Conservation (phyloP, 139 green algal genomes). For the Raphidocelis subcapitata region DNA sequence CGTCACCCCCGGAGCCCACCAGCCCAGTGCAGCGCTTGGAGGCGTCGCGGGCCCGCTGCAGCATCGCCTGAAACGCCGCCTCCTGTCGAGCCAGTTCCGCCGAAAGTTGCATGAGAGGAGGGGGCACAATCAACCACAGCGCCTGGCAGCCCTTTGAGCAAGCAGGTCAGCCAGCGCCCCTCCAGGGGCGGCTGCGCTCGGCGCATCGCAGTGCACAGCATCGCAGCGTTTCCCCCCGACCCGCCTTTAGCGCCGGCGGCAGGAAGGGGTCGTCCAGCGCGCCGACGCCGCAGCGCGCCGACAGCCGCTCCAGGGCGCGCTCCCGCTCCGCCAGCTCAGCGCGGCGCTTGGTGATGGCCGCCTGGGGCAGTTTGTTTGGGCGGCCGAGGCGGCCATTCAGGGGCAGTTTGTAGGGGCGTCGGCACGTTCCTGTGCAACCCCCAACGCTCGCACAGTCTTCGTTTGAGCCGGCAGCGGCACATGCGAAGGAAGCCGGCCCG, state of each 20-base stretch:
- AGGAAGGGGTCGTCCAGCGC: conserved; percentile 52
- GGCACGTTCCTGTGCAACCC: too few relatives aligned
- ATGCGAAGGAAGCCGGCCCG: too few relatives aligned
- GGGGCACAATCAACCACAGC: too few relatives aligned
- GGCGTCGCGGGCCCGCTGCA: conserved; percentile 31
- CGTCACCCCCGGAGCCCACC: conserved; percentile 3
- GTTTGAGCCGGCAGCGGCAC: too few relatives aligned
- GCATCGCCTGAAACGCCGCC: conserved; percentile 50
- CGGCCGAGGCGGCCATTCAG: too few relatives aligned
- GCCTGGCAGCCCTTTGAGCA: too few relatives aligned
- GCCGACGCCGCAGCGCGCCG: conserved; percentile 31
- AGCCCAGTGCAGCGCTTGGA: conserved; percentile 26
- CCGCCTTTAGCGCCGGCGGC: conserved; percentile 47
- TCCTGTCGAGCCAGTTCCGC: conserved; percentile 31
- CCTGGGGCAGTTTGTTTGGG: conserved; percentile 10
- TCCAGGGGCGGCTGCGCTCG: too few relatives aligned
- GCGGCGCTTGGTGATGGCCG: conserved; percentile 33
- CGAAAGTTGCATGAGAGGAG: too few relatives aligned
- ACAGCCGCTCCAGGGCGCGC: conserved; percentile 23
- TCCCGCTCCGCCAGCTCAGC: conserved; percentile 26
- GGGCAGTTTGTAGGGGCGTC: too few relatives aligned
- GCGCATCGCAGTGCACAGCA: too few relatives aligned
- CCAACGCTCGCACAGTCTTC: too few relatives aligned
- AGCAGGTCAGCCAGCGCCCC: too few relatives aligned
- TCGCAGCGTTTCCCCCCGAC: not conserved